Percentiles rank a stretch among this genome's conserved stretches.
Conservation (phyloP, 2,329 filamentous ascomycete species). For the Stagonosporopsis cucurbitacearum region DNA sequence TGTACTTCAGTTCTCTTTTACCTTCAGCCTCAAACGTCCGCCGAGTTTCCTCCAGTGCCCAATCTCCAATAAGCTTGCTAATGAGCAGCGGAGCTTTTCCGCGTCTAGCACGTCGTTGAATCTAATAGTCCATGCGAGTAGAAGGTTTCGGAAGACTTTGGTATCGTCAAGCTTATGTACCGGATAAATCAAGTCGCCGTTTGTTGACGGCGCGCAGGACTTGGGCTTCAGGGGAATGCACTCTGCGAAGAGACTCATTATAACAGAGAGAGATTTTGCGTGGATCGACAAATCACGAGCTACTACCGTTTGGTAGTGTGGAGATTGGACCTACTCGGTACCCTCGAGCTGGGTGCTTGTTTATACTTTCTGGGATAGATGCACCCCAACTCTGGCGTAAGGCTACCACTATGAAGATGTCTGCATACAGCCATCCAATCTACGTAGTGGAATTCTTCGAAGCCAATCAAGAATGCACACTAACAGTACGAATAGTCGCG, state of each 20-base stretch:
- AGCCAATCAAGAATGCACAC: not conserved
- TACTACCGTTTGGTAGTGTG: not conserved
- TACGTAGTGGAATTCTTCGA: not conserved
- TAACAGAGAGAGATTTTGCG: not conserved
- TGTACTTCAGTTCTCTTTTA: constrained; percentile 21
- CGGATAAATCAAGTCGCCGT: constrained; percentile 11
- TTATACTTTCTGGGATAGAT: not conserved
- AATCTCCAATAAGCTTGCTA: constrained; percentile 50
- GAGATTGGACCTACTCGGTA: not conserved
- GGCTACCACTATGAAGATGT: not conserved
- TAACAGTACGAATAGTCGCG: not conserved
- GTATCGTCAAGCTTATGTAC: constrained; percentile 29
- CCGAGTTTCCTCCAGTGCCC: constrained; percentile 57
- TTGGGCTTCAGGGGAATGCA: not conserved
- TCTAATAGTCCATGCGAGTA: constrained; percentile 41
- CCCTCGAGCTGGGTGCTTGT: not conserved
- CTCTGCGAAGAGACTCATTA: not conserved
- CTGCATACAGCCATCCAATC: not conserved
- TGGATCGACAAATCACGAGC: not conserved
- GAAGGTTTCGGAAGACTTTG: constrained; percentile 20
- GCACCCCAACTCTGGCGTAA: no score
- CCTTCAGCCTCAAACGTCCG: constrained; percentile 53
- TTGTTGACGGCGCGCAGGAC: not conserved
- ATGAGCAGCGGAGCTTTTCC: constrained; percentile 44
- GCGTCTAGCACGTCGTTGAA: constrained; percentile 59